Evolutionary conservation across 2,329 filamentous ascomycete species (phyloP).

Genomic region (Alternaria sp.): DNA sequence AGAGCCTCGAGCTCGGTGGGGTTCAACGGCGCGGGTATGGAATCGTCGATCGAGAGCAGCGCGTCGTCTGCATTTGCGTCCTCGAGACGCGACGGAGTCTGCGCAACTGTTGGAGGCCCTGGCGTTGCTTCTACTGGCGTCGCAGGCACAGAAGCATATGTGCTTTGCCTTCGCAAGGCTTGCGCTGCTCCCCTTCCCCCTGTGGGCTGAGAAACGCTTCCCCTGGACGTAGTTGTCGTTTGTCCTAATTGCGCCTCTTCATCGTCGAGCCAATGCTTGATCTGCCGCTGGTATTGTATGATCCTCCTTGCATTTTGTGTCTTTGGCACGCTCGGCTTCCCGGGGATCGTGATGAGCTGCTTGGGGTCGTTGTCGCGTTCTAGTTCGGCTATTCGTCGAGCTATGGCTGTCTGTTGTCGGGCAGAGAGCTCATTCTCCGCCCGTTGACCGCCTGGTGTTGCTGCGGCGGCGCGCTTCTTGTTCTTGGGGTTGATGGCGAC

Average conservation of each 20-base stretch:
- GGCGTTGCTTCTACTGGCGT: slow-evolving; percentile 39
- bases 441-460: slow-evolving; percentile 42
- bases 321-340: slow-evolving; percentile 50
- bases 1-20: slow-evolving; percentile 69
- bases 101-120: slow-evolving; percentile 14
- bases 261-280: slow-evolving; percentile 82
- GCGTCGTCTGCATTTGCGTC: slow-evolving; percentile 53
- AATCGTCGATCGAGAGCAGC: slow-evolving; percentile 60
- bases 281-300: slow-evolving; percentile 80
- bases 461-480: slow-evolving; percentile 70
- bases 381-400: slow-evolving; percentile 81
- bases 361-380: slow-evolving; percentile 72
- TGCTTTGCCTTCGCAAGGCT: slow-evolving; percentile 31
- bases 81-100: slow-evolving; percentile 16
- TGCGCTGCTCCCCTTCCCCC: slow-evolving; percentile 22
- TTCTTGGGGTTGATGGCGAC: slow-evolving; percentile 59
- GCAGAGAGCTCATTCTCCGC: slow-evolving; percentile 69
- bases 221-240: slow-evolving; percentile 25
- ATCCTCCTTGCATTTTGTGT: slow-evolving; percentile 74
- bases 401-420: slow-evolving; percentile 81
- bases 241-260: slow-evolving; percentile 71
- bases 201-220: slow-evolving; percentile 9
- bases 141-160: slow-evolving; percentile 31
- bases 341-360: slow-evolving; percentile 52
- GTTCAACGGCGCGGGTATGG: slow-evolving; percentile 64